A percentile compares a stretch with the other conserved stretches of the same genome.
These are phyloP conservation scores for Zanthoxylum bungeanum DNA, from an alignment of 345 rosid species.

Conservation along the genomic window DNA sequence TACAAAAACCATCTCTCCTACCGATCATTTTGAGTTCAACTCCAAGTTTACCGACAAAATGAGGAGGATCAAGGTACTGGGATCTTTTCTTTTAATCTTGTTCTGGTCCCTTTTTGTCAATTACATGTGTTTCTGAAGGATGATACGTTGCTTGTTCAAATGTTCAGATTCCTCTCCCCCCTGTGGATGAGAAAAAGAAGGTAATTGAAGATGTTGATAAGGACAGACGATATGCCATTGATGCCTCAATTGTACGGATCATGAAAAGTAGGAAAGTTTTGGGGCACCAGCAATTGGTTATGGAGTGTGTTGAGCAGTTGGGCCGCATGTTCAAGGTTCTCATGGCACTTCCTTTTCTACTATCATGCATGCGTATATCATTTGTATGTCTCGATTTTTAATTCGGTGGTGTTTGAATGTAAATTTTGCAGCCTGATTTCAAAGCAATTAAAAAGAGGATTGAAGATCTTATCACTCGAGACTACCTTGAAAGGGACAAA, in stretches of 20 bases:
- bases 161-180: constrained; percentile 63
- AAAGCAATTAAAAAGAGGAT: constrained; percentile 76
- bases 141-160: constrained; percentile 6
- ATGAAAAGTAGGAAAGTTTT: constrained; percentile 70
- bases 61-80: constrained; percentile 67
- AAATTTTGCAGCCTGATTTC: constrained; percentile 62
- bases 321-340: constrained; percentile 68
- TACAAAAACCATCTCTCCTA: constrained; percentile 33
- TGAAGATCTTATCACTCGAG: constrained; percentile 67
- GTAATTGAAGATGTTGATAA: constrained; percentile 72
- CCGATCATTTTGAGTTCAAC: constrained; percentile 46
- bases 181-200: constrained; percentile 63
- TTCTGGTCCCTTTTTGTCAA: not conserved
- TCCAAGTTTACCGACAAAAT: constrained; percentile 62
- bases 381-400: not conserved
- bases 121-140: not conserved
- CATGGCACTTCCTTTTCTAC: not conserved
- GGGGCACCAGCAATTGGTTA: constrained; percentile 54
- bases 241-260: constrained; percentile 71
- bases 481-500: constrained; percentile 66
- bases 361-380: not conserved
- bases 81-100: not conserved
- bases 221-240: constrained; percentile 68
- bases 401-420: not conserved
- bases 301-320: constrained; percentile 66